phyloP scores from a whole-genome alignment of 805 yeast genomes.

The Alloascoidea hylecoeti region DNA sequence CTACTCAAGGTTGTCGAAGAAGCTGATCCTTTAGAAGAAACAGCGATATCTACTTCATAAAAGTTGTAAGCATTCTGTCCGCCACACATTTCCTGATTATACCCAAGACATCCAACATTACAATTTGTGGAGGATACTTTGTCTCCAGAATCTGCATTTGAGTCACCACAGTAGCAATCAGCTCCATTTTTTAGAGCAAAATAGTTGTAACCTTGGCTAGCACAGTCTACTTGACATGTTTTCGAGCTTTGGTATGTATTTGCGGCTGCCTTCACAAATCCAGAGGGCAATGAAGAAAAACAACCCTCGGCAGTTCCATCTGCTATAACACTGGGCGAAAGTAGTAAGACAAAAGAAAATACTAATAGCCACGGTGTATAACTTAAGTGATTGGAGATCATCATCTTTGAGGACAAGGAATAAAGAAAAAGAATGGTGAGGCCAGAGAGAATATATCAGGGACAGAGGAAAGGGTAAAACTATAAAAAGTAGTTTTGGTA shows the following conservation, averaged over 20 bases:
- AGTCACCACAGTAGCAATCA: background rate
- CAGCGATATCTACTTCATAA: background rate
- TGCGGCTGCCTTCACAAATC: background rate
- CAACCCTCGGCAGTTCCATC: background rate
- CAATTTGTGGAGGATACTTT: too few species aligned
- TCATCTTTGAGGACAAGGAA: too few species aligned
- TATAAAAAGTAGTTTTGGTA: too few species aligned
- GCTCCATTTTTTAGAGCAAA: background rate
- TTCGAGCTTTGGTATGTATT: background rate
- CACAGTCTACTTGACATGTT: background rate
- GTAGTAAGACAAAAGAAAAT: too few species aligned
- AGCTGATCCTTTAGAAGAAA: background rate
- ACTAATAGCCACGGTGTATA: too few species aligned
- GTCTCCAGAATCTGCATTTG: background rate
- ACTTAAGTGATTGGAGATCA: too few species aligned
- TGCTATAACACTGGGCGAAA: too few species aligned
- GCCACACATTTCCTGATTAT: background rate
- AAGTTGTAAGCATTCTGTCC: background rate
- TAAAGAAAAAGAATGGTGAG: too few species aligned
- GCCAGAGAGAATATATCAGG: too few species aligned
- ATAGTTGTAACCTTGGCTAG: background rate
- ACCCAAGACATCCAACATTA: background rate
- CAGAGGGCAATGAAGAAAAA: background rate
- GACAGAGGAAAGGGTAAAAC: too few species aligned
- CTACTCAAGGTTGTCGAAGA: background rate